A percentile compares a stretch with the other conserved stretches of the same genome.
phyloP scores from a whole-genome alignment of 2,329 filamentous ascomycete genomes.

The Mycosphaerella sp. region DNA sequence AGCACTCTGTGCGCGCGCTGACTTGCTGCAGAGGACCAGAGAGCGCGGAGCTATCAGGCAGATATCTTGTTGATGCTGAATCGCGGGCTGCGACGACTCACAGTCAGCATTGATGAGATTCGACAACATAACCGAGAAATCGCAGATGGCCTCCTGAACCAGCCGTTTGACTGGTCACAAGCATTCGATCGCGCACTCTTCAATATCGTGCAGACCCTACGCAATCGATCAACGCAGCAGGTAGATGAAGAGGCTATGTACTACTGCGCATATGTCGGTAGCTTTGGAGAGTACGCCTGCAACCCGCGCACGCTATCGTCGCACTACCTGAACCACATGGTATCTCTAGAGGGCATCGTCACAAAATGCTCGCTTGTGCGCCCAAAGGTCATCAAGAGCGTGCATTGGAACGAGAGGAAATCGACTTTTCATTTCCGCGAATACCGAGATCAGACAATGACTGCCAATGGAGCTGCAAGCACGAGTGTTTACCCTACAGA shows the following conservation, averaged over 20 bases:
- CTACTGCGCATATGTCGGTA: slow-evolving; percentile 95
- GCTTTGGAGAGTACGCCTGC: slow-evolving; percentile 90
- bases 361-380: slow-evolving; percentile 92
- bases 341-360: slow-evolving; percentile 94
- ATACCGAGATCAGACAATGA: slow-evolving; percentile 97
- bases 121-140: slow-evolving; percentile 79
- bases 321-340: slow-evolving; percentile 88
- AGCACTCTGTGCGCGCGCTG: slow-evolving; percentile 2
- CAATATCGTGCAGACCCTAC: slow-evolving; percentile 74
- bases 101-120: slow-evolving; percentile 73
- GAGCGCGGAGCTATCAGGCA: slow-evolving; percentile 71
- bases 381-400: slow-evolving; percentile 96
- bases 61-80: slow-evolving; percentile 76
- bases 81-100: slow-evolving; percentile 53
- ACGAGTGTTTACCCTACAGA: slow-evolving; percentile 91
- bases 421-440: slow-evolving; percentile 82
- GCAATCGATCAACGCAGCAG: slow-evolving; percentile 68
- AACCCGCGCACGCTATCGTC: slow-evolving; percentile 91
- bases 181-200: slow-evolving; percentile 90
- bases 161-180: slow-evolving; percentile 80
- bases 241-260: slow-evolving; percentile 71
- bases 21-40: slow-evolving; percentile 46
- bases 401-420: slow-evolving; percentile 88
- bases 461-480: slow-evolving; percentile 73
- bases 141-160: slow-evolving; percentile 69